Conservation (phyloP, 2,329 filamentous ascomycete genomes). For the Diaporthe caulivora region DNA sequence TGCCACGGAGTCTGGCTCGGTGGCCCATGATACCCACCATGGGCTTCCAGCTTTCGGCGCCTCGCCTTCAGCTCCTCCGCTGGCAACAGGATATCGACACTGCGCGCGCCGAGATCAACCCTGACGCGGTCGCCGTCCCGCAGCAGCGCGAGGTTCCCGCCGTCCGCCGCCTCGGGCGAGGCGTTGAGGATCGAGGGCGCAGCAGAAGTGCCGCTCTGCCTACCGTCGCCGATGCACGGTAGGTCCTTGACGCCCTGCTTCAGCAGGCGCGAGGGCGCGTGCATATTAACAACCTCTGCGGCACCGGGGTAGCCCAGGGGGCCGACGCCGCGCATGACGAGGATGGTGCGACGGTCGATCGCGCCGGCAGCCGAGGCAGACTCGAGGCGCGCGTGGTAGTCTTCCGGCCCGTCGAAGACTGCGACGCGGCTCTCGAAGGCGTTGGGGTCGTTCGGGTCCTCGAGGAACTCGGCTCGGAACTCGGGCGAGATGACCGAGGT, state of each 20-base stretch:
- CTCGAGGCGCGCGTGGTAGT: conserved; percentile 59
- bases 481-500: conserved; percentile 61
- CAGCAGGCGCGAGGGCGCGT: conserved; percentile 58
- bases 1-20: conserved; percentile 64
- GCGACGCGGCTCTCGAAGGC: conserved; percentile 61
- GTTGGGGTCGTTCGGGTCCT: conserved; percentile 58
- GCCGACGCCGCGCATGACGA: conserved; percentile 63
- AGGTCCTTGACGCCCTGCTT: conserved; percentile 59
- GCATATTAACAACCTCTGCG: conserved; percentile 66
- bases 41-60: conserved; percentile 51
- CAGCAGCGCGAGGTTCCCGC: conserved; percentile 65
- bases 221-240: conserved; percentile 65
- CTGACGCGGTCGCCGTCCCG: conserved; percentile 62
- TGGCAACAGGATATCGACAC: conserved; percentile 60
- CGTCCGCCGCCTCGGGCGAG: conserved; percentile 65
- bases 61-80: conserved; percentile 53
- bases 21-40: conserved; percentile 53
- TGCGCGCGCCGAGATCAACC: conserved; percentile 62
- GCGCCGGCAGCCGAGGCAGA: conserved; percentile 46
- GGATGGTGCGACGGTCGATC: conserved; percentile 57
- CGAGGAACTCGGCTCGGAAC: conserved; percentile 59
- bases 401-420: conserved; percentile 65
- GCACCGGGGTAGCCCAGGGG: conserved; percentile 63
- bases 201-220: conserved; percentile 67
- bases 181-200: conserved; percentile 69